Evolutionary conservation across 2,329 filamentous ascomycete genomes (phyloP), one percentile per base, ranked within the genome.

Genomic region (Sporothrix phasma): DNA sequence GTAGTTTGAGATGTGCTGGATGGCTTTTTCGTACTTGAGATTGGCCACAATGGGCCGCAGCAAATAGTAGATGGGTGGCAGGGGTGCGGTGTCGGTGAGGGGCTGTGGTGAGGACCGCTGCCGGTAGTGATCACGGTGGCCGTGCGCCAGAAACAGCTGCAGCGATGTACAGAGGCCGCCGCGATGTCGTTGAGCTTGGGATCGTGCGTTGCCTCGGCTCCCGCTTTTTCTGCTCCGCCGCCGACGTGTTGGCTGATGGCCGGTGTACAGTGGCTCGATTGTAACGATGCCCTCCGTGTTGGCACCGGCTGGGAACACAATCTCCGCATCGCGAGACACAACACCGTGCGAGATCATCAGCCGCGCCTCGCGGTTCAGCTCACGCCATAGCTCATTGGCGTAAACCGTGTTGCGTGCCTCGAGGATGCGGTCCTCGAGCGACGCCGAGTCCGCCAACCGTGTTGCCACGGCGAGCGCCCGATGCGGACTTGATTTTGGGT

Each of bases 311-410:
- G 80, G 76, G 69, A 85, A 84, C 10, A 79, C 78, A 47, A 91
- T 79, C 3, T 79, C 76, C 29, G 83, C 77, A 15, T 81, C 84
- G 41, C 84, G 80, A 15, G 86, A 82, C 29, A 81, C 82, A 13
- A 97, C 87, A 10, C 87, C 84, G 66, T 89, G 86, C 11, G 86
- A 85, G 3, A 87, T 81, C 24, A 96, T 78, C 0, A 81, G 81
- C 17, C 92, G 87, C 0, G 89, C 86, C 75, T 99, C 94, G 19
- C 90, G 83, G 61, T 88, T 87, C 66, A 97, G 80, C 75, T 99
- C 94, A 69, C 96, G 87, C 82, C 92, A 97, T 1, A 99, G 77
- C 72, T 99, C 94, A 71, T 92, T 87, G 31, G 89, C 86, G 70
- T 90, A 92, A 22, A 93, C 80, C 59, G 88, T 90, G 73, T 94